Percentiles rank a stretch among this genome's conserved stretches.
Evolutionary conservation across 2,329 filamentous ascomycete species (phyloP).

Genomic region (Aureobasidium sp.): DNA sequence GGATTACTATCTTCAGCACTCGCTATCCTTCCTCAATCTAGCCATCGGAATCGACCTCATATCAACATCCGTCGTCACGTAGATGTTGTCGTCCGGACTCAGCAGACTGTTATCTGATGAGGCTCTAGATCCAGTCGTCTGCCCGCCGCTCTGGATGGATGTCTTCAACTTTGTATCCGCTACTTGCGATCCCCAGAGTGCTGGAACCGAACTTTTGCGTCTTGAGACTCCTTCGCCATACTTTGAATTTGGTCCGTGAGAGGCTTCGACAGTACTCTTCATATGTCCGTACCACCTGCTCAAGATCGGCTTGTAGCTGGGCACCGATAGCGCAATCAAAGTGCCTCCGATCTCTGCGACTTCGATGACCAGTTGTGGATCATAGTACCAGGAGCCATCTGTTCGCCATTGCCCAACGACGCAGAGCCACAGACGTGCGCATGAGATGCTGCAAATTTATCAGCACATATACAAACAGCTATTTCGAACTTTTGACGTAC

Average conservation of each 20-base stretch:
- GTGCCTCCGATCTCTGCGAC: slow-evolving; percentile 47
- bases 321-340: slow-evolving; percentile 45
- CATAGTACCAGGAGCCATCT: slow-evolving; percentile 47
- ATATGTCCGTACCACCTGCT: slow-evolving; percentile 11
- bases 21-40: background rate
- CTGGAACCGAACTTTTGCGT: background rate
- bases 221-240: slow-evolving; percentile 1
- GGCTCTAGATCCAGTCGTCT: background rate
- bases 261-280: slow-evolving; percentile 7
- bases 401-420: slow-evolving; percentile 39
- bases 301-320: slow-evolving; percentile 41
- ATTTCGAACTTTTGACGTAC: background rate
- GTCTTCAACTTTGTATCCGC: background rate
- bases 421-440: slow-evolving; percentile 42
- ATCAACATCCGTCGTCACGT: slow-evolving; percentile 10
- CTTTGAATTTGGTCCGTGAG: background rate
- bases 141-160: background rate
- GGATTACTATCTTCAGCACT: background rate
- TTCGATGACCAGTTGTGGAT: slow-evolving; percentile 45
- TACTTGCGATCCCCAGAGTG: background rate
- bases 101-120: slow-evolving; percentile 3
- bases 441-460: slow-evolving; percentile 32
- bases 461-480: background rate
- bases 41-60: slow-evolving; percentile 2
- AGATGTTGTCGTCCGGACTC: slow-evolving; percentile 1